phyloP scores from a whole-genome alignment of 805 yeast species.

The Candida jianshihensis region DNA sequence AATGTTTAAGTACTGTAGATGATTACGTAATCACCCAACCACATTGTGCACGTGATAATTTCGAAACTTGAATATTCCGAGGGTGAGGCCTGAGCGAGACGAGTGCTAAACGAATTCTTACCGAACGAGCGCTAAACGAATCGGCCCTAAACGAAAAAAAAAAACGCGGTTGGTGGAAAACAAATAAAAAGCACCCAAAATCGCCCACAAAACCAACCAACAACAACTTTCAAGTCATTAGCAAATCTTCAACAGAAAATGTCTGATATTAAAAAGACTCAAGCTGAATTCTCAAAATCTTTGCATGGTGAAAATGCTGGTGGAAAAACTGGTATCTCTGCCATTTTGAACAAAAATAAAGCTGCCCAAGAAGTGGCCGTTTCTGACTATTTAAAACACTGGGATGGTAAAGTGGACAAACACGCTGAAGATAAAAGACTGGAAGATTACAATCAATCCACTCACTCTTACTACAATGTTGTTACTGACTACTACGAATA shows the following conservation, averaged over 20 bases:
- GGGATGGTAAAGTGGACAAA: constrained; percentile 85
- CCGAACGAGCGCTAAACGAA: no score
- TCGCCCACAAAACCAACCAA: not conserved
- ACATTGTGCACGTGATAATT: no score
- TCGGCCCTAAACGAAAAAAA: no score
- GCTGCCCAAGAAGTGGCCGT: constrained; percentile 78
- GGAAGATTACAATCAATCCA: constrained; percentile 80
- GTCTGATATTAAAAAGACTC: constrained; percentile 29
- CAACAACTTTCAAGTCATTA: no score
- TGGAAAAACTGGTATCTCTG: constrained; percentile 62
- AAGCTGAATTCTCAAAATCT: constrained; percentile 67
- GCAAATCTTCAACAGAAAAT: constrained; percentile 1
- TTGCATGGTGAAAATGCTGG: constrained; percentile 75
- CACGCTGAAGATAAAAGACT: constrained; percentile 69
- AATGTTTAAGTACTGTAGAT: no score
- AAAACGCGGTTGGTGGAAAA: not conserved
- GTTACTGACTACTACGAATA: constrained; percentile 98
- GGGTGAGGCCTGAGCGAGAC: no score
- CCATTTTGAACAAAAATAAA: constrained; percentile 70
- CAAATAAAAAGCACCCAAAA: not conserved
- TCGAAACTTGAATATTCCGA: no score
- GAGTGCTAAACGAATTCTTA: no score
- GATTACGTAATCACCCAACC: no score
- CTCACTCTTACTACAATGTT: constrained; percentile 93
- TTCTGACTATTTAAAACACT: constrained; percentile 88